phyloP scores from a whole-genome alignment of 139 green algal genomes.

The Auxenochlorella protothecoides region DNA sequence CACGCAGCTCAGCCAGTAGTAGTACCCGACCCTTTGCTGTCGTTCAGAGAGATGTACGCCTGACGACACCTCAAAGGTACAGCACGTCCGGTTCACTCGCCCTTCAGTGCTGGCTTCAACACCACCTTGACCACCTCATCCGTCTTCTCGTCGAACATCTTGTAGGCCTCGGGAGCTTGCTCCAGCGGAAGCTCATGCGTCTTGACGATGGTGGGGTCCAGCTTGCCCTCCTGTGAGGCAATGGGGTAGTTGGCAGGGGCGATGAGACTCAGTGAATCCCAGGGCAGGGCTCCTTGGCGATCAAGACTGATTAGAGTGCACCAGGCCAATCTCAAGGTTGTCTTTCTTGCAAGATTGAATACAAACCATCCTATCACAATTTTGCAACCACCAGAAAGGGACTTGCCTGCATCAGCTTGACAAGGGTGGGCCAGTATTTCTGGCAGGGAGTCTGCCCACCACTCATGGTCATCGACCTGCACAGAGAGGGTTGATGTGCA shows the following conservation, averaged over 20 bases:
- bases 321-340: too few species aligned
- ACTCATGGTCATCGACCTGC: constrained; percentile 7
- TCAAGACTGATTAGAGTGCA: too few species aligned
- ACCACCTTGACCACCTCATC: constrained; percentile 49
- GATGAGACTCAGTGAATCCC: too few species aligned
- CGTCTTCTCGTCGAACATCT: constrained; percentile 66
- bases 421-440: constrained; percentile 49
- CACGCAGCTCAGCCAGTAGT: too few species aligned
- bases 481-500: not conserved
- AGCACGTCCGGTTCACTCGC: not conserved
- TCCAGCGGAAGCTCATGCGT: constrained; percentile 55
- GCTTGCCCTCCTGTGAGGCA: constrained; percentile 9
- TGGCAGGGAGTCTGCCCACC: constrained; percentile 29
- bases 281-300: too few species aligned
- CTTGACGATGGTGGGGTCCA: constrained; percentile 55
- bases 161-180: constrained; percentile 43
- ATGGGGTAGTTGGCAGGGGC: too few species aligned
- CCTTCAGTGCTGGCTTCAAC: constrained; percentile 24
- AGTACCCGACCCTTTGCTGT: too few species aligned
- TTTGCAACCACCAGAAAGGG: too few species aligned
- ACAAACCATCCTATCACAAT: too few species aligned
- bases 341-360: too few species aligned
- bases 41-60: too few species aligned
- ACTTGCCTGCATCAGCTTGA: constrained; percentile 24
- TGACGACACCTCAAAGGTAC: too few species aligned